Conservation (phyloP, 805 yeast genomes). For the Debaryomyces castellii region DNA sequence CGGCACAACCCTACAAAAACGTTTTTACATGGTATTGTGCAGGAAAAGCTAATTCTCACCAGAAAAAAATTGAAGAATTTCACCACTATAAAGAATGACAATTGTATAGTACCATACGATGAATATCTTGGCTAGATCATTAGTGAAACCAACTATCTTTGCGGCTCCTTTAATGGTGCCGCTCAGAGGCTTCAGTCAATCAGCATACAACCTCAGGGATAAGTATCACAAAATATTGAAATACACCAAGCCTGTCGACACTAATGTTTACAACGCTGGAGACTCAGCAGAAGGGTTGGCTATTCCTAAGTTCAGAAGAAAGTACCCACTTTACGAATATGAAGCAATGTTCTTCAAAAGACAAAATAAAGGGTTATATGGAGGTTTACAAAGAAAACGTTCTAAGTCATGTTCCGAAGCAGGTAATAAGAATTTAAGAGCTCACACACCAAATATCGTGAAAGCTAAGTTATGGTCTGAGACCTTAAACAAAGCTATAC, state of each 20-base stretch:
- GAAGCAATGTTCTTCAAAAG: constrained; percentile 77
- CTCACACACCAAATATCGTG: constrained; percentile 81
- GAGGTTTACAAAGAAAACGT: constrained; percentile 77
- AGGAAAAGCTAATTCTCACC: background rate
- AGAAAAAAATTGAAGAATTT: background rate
- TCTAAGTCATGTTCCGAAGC: constrained; percentile 80
- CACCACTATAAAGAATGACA: background rate
- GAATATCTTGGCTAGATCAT: constrained; percentile 2
- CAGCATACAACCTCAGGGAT: constrained; percentile 14
- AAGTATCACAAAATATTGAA: constrained; percentile 41
- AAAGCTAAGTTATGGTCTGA: constrained; percentile 83
- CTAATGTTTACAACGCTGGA: constrained; percentile 35
- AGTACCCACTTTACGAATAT: constrained; percentile 43
- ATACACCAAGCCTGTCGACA: constrained; percentile 38
- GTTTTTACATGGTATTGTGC: background rate
- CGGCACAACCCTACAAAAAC: background rate
- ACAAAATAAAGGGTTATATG: constrained; percentile 85
- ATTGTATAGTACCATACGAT: background rate
- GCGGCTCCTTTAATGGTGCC: background rate
- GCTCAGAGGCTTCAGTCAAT: constrained; percentile 3
- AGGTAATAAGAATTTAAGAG: constrained; percentile 69
- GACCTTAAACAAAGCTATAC: constrained; percentile 55
- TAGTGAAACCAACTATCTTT: background rate
- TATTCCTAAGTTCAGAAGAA: constrained; percentile 21
- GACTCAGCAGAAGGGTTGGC: constrained; percentile 26